Evolutionary conservation across 75 land plant genomes (phyloP).

Genomic region (Gnetum montanum): DNA sequence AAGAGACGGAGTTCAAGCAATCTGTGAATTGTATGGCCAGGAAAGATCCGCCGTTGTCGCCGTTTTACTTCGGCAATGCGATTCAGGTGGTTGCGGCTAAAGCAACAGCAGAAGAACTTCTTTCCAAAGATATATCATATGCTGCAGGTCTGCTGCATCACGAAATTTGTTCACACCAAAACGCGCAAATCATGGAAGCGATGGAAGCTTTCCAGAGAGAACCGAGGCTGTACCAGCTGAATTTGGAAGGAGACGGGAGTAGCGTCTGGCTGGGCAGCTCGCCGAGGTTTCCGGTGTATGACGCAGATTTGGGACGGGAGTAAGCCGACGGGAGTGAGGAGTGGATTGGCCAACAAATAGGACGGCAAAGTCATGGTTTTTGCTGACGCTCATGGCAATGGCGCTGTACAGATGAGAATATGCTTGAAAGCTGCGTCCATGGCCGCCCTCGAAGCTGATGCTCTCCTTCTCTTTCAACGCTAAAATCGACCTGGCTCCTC

Average conservation of each 20-base stretch:
- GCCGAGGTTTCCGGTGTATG: constrained; percentile 48
- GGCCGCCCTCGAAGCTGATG: no score
- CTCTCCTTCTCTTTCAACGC: no score
- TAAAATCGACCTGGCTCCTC: no score
- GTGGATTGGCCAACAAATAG: constrained; percentile 25
- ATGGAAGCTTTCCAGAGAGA: constrained; percentile 1
- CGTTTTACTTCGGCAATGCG: constrained; percentile 25
- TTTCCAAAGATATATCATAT: constrained; percentile 2
- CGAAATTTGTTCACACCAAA: background rate
- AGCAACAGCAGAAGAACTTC: background rate
- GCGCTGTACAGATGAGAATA: no score
- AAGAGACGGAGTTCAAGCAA: background rate
- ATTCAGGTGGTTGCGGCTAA: background rate
- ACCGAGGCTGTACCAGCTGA: background rate
- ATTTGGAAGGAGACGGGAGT: background rate
- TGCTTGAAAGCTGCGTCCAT: no score
- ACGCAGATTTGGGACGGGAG: constrained; percentile 59
- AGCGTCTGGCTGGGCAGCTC: constrained; percentile 35
- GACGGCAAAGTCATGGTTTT: no score
- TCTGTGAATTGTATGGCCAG: constrained; percentile 4
- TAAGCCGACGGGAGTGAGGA: constrained; percentile 26
- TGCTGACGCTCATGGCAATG: no score
- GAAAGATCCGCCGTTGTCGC: constrained; percentile 7
- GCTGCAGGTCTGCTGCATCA: constrained; percentile 10
- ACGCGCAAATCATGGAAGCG: background rate